Conservation (phyloP, 495 filamentous ascomycete species). For the Penicillium goetzii region DNA sequence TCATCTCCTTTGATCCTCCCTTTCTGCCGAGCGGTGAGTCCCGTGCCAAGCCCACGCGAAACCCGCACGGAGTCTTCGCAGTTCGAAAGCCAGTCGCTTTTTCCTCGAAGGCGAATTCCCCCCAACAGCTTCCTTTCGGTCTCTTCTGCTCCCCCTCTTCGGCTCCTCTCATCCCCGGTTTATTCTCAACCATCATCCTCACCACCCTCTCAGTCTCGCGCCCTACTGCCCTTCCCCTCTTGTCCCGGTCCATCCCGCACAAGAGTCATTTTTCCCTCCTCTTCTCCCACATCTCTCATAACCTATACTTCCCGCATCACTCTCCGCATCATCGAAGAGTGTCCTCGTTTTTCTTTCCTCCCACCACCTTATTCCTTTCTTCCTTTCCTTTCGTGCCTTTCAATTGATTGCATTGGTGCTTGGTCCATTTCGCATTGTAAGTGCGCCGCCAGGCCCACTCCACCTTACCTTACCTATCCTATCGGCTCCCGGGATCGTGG, state of each 20-base stretch:
- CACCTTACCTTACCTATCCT: neutral
- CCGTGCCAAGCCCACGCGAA: slow-evolving; percentile 33
- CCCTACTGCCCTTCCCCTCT: slow-evolving; percentile 7
- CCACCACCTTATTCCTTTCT: slow-evolving; percentile 20
- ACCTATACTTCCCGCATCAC: slow-evolving; percentile 30
- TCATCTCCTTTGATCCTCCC: neutral
- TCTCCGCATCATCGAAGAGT: slow-evolving; percentile 24
- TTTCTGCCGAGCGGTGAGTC: slow-evolving; percentile 36
- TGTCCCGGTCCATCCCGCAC: slow-evolving; percentile 32
- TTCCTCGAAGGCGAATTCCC: slow-evolving; percentile 39
- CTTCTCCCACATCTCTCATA: slow-evolving; percentile 14
- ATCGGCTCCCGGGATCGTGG: neutral
- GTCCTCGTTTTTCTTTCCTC: slow-evolving; percentile 16
- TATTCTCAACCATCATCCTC: slow-evolving; percentile 16
- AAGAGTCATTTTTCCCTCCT: slow-evolving; percentile 33
- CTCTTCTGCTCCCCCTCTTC: slow-evolving; percentile 20
- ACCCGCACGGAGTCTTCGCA: slow-evolving; percentile 36
- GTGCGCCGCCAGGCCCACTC: slow-evolving; percentile 19
- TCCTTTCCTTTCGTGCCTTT: slow-evolving; percentile 25
- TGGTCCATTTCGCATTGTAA: slow-evolving; percentile 43
- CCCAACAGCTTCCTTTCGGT: slow-evolving; percentile 30
- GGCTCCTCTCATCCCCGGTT: slow-evolving; percentile 18
- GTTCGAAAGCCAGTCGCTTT: slow-evolving; percentile 35
- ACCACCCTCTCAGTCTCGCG: slow-evolving; percentile 16
- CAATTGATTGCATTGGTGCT: slow-evolving; percentile 35